A percentile compares a stretch with the other conserved stretches of the same genome.
Conservation (phyloP, 2,329 filamentous ascomycete species). For the Xylariaceae sp. region DNA sequence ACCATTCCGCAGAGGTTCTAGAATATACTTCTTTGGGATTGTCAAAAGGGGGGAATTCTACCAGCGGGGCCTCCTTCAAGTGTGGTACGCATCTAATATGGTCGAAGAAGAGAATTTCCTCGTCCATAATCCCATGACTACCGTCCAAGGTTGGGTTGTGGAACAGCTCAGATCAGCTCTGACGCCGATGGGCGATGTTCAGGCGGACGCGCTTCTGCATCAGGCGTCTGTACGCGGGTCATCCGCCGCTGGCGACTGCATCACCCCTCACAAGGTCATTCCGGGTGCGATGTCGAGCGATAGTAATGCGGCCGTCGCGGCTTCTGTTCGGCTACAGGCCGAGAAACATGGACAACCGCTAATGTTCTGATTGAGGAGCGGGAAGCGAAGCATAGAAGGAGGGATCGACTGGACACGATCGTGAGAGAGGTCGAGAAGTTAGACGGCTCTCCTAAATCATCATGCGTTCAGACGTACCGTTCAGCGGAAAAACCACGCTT, state of each 20-base stretch:
- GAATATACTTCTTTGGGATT: no score
- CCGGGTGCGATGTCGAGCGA: slow-evolving; percentile 14
- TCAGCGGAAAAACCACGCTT: no score
- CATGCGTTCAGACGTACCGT: no score
- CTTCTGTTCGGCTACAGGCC: slow-evolving; percentile 14
- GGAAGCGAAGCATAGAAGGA: no score
- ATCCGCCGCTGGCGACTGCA: slow-evolving; percentile 21
- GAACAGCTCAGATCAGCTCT: slow-evolving; percentile 11
- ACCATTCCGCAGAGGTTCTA: no score
- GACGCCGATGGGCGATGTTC: slow-evolving; percentile 13
- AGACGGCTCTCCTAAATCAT: no score
- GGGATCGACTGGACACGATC: no score
- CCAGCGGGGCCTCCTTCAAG: no score
- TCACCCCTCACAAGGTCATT: slow-evolving; percentile 16
- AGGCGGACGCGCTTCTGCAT: slow-evolving; percentile 10
- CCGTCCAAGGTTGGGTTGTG: slow-evolving; percentile 13
- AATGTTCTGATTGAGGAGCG: slow-evolving; percentile 12
- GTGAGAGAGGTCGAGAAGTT: no score
- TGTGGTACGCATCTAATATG: no score
- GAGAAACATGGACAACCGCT: slow-evolving; percentile 13
- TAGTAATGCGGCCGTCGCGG: slow-evolving; percentile 16
- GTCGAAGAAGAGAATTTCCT: slow-evolving; percentile 21
- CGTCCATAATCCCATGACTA: slow-evolving; percentile 15
- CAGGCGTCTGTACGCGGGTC: slow-evolving; percentile 16
- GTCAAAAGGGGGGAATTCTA: no score